phyloP scores from a whole-genome alignment of 495 filamentous ascomycete genomes.

The Hypomontagnella monticulosa region DNA sequence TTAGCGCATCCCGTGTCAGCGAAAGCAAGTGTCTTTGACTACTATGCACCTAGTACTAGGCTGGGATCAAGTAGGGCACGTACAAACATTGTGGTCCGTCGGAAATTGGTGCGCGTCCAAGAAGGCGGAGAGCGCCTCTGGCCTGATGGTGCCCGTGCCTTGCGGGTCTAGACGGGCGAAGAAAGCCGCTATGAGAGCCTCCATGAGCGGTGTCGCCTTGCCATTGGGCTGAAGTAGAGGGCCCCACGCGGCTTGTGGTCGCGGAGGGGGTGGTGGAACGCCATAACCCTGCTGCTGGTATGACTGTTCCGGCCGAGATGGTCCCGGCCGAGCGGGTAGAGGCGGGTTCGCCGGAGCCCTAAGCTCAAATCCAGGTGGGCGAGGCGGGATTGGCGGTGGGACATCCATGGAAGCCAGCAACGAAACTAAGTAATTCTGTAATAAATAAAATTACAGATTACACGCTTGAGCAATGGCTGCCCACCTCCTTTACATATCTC shows the following conservation, averaged over 20 bases:
- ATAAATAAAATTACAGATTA: neutral
- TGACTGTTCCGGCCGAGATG: slow-evolving; percentile 2
- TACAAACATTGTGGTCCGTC: slow-evolving; percentile 20
- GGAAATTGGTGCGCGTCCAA: slow-evolving; percentile 13
- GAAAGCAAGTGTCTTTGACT: neutral
- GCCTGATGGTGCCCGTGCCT: slow-evolving; percentile 16
- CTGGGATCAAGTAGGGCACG: neutral
- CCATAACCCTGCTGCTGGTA: neutral
- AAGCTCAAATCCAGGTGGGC: slow-evolving; percentile 31
- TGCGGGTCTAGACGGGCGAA: slow-evolving; percentile 20
- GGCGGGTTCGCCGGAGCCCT: neutral
- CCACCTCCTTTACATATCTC: neutral
- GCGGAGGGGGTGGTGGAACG: neutral
- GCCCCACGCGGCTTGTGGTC: slow-evolving; percentile 9
- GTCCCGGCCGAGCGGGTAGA: slow-evolving; percentile 2
- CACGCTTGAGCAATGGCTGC: neutral
- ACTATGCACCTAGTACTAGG: no score
- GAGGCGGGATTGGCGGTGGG: slow-evolving; percentile 30
- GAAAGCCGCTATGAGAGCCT: slow-evolving; percentile 20
- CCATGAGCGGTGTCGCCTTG: slow-evolving; percentile 22
- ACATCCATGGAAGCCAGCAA: slow-evolving; percentile 4
- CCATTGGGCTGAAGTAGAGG: slow-evolving; percentile 19
- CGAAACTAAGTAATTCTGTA: neutral
- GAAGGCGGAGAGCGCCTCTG: slow-evolving; percentile 27
- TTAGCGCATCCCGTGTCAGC: neutral